A percentile compares a stretch with the other conserved stretches of the same genome.
phyloP scores from a whole-genome alignment of 805 yeast species.

The Lipomyces kockii region DNA sequence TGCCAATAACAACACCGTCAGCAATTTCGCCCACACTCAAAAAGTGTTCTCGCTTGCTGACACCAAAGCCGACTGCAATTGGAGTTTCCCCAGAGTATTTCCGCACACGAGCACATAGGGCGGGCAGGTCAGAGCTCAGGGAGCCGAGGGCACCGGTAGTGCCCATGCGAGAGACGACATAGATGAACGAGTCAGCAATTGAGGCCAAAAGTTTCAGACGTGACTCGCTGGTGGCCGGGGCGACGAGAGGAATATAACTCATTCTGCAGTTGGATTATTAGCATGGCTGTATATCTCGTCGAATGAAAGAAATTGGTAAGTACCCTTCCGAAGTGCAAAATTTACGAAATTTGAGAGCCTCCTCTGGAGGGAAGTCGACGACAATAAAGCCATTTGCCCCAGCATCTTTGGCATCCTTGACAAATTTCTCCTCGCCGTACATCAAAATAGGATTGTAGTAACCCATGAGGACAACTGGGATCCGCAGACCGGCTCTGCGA shows the following conservation, averaged over 20 bases:
- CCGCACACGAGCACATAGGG: conserved; percentile 75
- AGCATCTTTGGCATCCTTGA: conserved; percentile 75
- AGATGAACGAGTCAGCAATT: conserved; percentile 93
- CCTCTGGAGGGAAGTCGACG: conserved; percentile 98
- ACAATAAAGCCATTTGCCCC: conserved; percentile 96
- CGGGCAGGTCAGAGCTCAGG: conserved; percentile 66
- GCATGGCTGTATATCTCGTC: neutral
- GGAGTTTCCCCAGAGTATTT: conserved; percentile 76
- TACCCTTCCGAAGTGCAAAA: conserved; percentile 61
- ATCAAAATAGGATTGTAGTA: conserved; percentile 92
- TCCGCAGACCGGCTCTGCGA: conserved; percentile 77
- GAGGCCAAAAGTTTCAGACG: conserved; percentile 76
- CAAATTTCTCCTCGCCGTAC: conserved; percentile 85
- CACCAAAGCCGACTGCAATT: conserved; percentile 96
- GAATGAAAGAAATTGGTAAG: neutral
- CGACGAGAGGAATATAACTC: conserved; percentile 90
- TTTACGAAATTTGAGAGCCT: conserved; percentile 84
- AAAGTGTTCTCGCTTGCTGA: conserved; percentile 90
- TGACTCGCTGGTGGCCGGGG: conserved; percentile 94
- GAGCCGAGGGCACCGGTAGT: conserved; percentile 86
- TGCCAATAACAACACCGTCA: conserved; percentile 97
- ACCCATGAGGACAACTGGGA: conserved; percentile 95
- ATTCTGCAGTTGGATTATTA: conserved; percentile 48
- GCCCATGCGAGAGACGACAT: conserved; percentile 98
- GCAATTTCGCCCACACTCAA: conserved; percentile 75